Conservation (phyloP, 2,329 filamentous ascomycete species). For the Arthrobotrys sinensis region DNA sequence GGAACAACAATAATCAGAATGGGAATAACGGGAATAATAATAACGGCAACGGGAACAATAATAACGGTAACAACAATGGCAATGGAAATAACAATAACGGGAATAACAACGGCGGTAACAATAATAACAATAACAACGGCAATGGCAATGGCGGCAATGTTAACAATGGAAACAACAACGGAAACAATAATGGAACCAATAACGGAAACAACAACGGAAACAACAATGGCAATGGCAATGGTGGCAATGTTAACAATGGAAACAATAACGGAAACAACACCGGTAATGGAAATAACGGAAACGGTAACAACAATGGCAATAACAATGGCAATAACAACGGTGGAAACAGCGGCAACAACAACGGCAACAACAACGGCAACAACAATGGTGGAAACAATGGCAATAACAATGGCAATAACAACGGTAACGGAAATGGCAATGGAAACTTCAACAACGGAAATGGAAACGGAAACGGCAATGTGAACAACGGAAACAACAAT, state of each 20-base stretch:
- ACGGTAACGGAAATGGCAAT: background rate
- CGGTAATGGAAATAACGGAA: background rate
- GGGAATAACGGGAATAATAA: background rate
- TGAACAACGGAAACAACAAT: background rate
- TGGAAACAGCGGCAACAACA: background rate
- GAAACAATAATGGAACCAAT: slow-evolving; percentile 3
- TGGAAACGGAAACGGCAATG: background rate
- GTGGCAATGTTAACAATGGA: background rate
- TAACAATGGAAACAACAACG: slow-evolving; percentile 4
- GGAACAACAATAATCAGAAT: background rate
- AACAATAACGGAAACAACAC: slow-evolving; percentile 3
- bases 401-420: background rate
- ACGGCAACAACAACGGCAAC: background rate
- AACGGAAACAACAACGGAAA: slow-evolving; percentile 10
- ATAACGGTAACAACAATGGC: background rate
- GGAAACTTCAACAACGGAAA: background rate
- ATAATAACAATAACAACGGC: background rate
- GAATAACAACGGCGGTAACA: background rate
- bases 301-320: background rate
- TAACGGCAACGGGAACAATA: background rate
- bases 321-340: background rate
- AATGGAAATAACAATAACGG: background rate
- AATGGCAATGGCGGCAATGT: background rate
- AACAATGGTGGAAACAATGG: background rate
- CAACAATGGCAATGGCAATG: slow-evolving; percentile 1